Evolutionary conservation across 306 rosid genomes (phyloP), one percentile per base, ranked within the genome.

Genomic region (Glycine tomentella): DNA sequence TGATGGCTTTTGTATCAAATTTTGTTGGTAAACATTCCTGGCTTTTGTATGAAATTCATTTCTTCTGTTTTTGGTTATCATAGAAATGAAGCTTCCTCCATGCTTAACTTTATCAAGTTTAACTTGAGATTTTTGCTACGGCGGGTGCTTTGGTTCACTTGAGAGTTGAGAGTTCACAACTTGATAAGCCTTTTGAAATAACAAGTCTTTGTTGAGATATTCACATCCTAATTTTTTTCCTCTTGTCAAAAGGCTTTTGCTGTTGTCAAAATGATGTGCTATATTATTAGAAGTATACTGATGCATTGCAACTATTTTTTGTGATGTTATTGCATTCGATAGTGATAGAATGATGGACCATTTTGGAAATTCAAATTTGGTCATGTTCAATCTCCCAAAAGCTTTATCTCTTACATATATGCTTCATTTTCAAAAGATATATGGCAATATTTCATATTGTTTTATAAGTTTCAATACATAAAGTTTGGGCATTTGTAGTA

Each of bases 111-210:
- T 64, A 64, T 14, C 52, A 16, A 16, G 55, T 36, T 36, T 36
- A 36, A 36, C 42, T 3, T 36, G 42, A 36, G 42, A 12, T 0
- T 25, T 11, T 42, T 42, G 36, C n/a, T n/a, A 66, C 56, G 1
- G 45, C 38, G 58, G 99, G 99, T 73, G 48, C 46, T 59, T 59
- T 20, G 12, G 49, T 48, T 72, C 45, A 38, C 17, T 38, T 38
- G 78, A 62, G 49, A 48, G 13, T 34, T 64, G 48, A 64, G 11
- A 10, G 69, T 34, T n/a, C n/a, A n/a, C n/a, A n/a, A n/a, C n/a
- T n/a, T n/a, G n/a, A n/a, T n/a, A n/a, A n/a, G n/a, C n/a, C n/a
- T n/a, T n/a, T n/a, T n/a, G n/a, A n/a, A n/a, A n/a, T n/a, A n/a
- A n/a, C n/a, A n/a, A n/a, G n/a, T n/a, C n/a, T n/a, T n/a, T n/a